phyloP scores from a whole-genome alignment of 2,329 filamentous ascomycete genomes.

The Colletotrichum noveboracense region DNA sequence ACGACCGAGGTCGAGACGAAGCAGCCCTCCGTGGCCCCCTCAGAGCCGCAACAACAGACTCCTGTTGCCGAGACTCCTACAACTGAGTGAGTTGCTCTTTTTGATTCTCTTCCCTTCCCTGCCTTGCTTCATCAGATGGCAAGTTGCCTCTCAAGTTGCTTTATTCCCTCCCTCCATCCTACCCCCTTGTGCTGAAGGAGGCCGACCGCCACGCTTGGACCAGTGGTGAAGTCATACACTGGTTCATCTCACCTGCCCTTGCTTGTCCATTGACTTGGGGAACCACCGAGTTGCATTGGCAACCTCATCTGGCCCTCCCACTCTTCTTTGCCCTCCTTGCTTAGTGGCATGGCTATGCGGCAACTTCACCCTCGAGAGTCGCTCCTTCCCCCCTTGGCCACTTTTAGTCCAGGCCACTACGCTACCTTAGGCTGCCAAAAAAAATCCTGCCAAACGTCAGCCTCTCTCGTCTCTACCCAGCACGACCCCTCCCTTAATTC shows the following conservation, averaged over 20 bases:
- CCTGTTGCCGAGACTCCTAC: constrained; percentile 10
- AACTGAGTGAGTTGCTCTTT: constrained; percentile 9
- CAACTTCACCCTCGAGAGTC: not conserved
- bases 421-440: not conserved
- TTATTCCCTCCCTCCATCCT: not conserved
- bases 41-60: constrained; percentile 11
- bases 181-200: not conserved
- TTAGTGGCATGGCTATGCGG: not conserved
- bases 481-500: constrained; percentile 1
- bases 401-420: not conserved
- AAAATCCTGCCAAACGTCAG: not conserved
- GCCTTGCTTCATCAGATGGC: not conserved
- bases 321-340: not conserved
- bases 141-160: not conserved
- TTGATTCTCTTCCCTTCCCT: not conserved
- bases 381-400: not conserved
- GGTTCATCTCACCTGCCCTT: not conserved
- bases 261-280: not conserved
- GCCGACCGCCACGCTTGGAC: not conserved
- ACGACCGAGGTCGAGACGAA: constrained; percentile 17
- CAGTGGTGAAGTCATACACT: constrained; percentile 19
- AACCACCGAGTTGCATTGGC: not conserved
- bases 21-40: constrained; percentile 18
- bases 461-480: not conserved
- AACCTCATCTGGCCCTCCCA: not conserved